These are phyloP conservation scores for Scleroderma citrinum DNA, from an alignment of 768 basidiomycete species.

Conservation along the genomic window DNA sequence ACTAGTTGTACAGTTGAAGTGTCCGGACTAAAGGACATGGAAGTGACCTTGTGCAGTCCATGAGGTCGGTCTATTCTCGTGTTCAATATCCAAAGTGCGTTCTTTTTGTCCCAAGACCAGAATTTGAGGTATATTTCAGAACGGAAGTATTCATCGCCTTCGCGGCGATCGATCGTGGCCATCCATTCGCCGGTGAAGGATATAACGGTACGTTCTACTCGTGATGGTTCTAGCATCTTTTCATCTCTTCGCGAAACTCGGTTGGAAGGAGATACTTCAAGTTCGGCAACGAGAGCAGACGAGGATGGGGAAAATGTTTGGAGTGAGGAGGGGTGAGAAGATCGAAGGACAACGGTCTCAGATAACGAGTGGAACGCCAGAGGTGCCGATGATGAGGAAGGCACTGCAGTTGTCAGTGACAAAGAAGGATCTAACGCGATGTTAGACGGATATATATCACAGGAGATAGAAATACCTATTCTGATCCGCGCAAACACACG, in stretches of 20 bases:
- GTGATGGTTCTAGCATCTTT: conserved; percentile 64
- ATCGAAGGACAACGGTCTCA: conserved; percentile 77
- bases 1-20: conserved; percentile 43
- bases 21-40: conserved; percentile 62
- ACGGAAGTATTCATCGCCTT: conserved; percentile 58
- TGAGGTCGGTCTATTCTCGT: conserved; percentile 90
- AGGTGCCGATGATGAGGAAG: conserved; percentile 45
- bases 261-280: conserved; percentile 93
- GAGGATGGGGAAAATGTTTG: conserved; percentile 79
- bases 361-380: conserved; percentile 72
- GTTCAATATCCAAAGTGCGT: conserved; percentile 66
- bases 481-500: conserved; percentile 73
- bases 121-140: conserved; percentile 80
- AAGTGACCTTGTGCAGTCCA: conserved; percentile 54
- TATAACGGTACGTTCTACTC: conserved; percentile 65
- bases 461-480: conserved; percentile 46
- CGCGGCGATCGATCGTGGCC: conserved; percentile 80
- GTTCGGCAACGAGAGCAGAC: conserved; percentile 70
- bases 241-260: conserved; percentile 80
- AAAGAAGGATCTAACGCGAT: conserved; percentile 31
- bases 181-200: conserved; percentile 80
- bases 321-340: conserved; percentile 92
- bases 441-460: background rate
- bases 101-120: conserved; percentile 77
- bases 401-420: conserved; percentile 24